Evolutionary conservation across 129 eudicot genomes (phyloP), one percentile per base, ranked within the genome.

Genomic region (Chrysanthemum lavandulifolium): DNA sequence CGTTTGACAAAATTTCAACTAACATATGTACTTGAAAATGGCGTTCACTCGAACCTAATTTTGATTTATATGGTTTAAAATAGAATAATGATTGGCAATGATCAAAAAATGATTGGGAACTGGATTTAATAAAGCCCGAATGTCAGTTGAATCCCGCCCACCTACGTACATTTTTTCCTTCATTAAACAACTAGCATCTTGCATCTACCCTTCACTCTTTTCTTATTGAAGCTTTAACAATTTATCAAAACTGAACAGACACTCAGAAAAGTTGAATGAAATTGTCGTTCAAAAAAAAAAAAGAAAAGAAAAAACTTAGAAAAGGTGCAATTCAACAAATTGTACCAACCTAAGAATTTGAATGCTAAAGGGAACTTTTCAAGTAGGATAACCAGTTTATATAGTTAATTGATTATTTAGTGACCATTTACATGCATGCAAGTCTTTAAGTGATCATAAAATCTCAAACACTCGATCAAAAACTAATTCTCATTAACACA

Each of bases 81-180:
- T n/a, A 68, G 60, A 61, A 21, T 9, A 68, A 74, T 76, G 75
- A 76, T 76, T 76, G 80, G 56, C 80, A 68, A 76, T 72, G 60
- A 72, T 29, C 11, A 61, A 61, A 27, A 40, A 61, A 76, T 68
- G 48, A 76, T 50, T 16, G 6, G 63, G 15, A 62, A 50, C 10
- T 52, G 64, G 45, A 68, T 59, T 59, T 10, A 27, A 3, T 61
- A 68, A 49, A 76, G 6, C 63, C 29, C 62, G 10, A 29, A 69
- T 64, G 69, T 25, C 70, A 13, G 58, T 77, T 69, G 65, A 77
- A 69, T 77, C 81, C 75, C 68, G 51, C 81, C 81, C 48, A 69
- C 75, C 69, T 13, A n/a, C 55, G 43, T 40, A 10, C 40, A 21
- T 75, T 50, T 69, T 43, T 13, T 64, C 10, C 45, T 6, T 23